phyloP scores from a whole-genome alignment of 2,329 filamentous ascomycete genomes.

The Fusarium nygamai region DNA sequence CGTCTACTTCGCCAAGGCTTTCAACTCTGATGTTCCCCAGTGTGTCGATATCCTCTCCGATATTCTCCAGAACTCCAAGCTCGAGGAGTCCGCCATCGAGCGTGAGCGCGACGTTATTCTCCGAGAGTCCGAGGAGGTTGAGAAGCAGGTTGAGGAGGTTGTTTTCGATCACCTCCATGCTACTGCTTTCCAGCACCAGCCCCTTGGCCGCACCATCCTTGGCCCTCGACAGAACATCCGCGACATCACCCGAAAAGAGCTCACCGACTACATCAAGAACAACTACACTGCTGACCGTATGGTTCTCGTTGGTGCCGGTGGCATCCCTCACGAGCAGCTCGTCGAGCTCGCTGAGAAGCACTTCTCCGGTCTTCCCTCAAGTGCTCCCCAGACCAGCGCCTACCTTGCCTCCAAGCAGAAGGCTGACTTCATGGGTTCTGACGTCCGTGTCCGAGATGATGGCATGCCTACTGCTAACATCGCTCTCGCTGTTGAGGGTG shows the following conservation, averaged over 20 bases:
- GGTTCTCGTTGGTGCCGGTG: constrained; percentile 96
- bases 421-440: constrained; percentile 96
- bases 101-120: constrained; percentile 98
- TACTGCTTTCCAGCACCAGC: constrained; percentile 96
- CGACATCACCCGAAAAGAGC: constrained; percentile 90
- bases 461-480: constrained; percentile 97
- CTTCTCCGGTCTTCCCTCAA: constrained; percentile 82
- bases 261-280: constrained; percentile 96
- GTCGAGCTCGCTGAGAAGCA: constrained; percentile 97
- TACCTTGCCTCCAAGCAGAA: constrained; percentile 83
- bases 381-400: constrained; percentile 78
- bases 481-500: constrained; percentile 97
- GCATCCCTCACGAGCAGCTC: constrained; percentile 91
- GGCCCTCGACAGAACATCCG: constrained; percentile 98
- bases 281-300: constrained; percentile 99
- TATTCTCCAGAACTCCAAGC: constrained; percentile 99
- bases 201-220: constrained; percentile 96
- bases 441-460: constrained; percentile 95
- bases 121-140: constrained; percentile 98
- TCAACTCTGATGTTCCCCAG: constrained; percentile 96
- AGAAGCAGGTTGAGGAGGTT: constrained; percentile 99
- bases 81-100: constrained; percentile 92
- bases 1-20: constrained; percentile 99
- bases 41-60: constrained; percentile 98
- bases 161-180: constrained; percentile 99